Conservation (phyloP, 345 rosid species). For the Citrus sp. region DNA sequence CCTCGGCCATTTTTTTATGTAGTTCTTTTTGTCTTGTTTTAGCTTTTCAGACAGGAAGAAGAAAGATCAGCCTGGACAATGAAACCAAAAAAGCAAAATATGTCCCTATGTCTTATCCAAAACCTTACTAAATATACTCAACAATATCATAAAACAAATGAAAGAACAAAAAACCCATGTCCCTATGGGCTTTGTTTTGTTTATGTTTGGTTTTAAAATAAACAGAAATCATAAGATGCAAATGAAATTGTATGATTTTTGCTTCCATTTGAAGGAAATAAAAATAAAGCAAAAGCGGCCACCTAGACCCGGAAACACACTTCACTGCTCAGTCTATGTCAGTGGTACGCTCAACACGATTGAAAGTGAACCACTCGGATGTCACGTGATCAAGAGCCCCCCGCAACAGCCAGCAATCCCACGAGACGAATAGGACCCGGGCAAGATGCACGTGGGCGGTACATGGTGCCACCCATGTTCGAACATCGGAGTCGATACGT, state of each 20-base stretch:
- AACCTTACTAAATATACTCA: background rate
- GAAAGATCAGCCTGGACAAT: background rate
- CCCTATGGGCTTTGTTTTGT: background rate
- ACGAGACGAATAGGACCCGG: constrained; percentile 4
- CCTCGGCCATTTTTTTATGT: background rate
- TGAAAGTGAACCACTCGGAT: background rate
- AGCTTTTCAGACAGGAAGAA: background rate
- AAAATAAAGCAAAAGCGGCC: background rate
- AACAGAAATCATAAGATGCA: background rate
- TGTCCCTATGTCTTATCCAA: constrained; percentile 2
- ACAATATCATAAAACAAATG: background rate
- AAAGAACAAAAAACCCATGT: background rate
- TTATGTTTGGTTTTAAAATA: background rate
- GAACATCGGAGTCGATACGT: background rate
- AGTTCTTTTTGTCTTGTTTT: constrained; percentile 10
- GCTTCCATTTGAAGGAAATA: background rate
- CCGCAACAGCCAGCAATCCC: background rate
- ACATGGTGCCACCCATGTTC: background rate
- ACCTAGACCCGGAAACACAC: background rate
- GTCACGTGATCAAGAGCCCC: constrained; percentile 4
- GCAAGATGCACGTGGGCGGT: constrained; percentile 12
- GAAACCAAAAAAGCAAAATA: background rate
- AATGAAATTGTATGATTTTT: background rate
- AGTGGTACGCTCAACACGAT: background rate
- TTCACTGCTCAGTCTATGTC: background rate